Conservation (phyloP, 441 rosid genomes). For the Corymbia citriodora region DNA sequence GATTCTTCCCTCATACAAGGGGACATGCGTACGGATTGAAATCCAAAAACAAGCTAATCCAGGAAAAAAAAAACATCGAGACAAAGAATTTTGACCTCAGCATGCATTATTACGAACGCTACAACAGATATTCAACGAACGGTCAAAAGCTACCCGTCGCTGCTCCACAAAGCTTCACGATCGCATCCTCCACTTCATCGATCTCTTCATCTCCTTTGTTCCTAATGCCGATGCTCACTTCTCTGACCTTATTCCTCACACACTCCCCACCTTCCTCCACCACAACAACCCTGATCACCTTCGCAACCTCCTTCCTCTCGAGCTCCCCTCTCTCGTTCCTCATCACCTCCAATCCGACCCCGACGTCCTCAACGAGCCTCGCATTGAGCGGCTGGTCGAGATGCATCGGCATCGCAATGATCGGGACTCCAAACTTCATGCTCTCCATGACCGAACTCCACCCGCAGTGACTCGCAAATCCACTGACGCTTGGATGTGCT, state of each 20-base stretch:
- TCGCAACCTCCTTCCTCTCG: neutral
- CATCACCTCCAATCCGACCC: conserved; percentile 3
- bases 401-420: neutral
- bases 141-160: neutral
- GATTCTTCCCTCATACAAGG: too few relatives aligned
- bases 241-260: conserved; percentile 3
- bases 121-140: neutral
- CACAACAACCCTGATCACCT: neutral
- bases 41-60: too few relatives aligned
- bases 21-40: too few relatives aligned
- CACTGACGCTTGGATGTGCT: neutral
- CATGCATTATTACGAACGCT: too few relatives aligned
- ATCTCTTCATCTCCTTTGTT: neutral
- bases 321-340: neutral
- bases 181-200: neutral
- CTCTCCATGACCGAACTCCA: conserved; percentile 5
- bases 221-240: neutral
- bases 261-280: neutral
- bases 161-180: neutral
- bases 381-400: conserved; percentile 1
- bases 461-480: conserved; percentile 3
- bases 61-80: too few relatives aligned
- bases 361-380: neutral
- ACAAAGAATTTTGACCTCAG: too few relatives aligned
- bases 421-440: neutral